Evolutionary conservation across 257 asterid genomes (phyloP), one percentile per base, ranked within the genome.

Genomic region (Vinca minor): DNA sequence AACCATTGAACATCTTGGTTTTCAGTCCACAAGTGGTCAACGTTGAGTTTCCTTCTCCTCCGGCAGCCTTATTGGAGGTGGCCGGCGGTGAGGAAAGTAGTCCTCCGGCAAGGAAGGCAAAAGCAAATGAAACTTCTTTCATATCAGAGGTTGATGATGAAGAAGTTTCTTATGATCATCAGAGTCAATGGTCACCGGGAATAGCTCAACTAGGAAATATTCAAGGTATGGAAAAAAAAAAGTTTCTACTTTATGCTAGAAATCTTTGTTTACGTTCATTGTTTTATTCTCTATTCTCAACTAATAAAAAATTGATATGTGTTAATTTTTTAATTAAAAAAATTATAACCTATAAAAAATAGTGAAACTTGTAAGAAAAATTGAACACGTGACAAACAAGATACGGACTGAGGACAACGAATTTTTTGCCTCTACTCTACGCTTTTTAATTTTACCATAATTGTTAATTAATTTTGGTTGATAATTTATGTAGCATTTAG

Each of bases 1-100:
- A 67, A 49, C 65, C 78, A 17, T 13, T 77, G 74, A 66, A 5
- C 82, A 71, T 2, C 77, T 34, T 14, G 59, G 55, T 39, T 69
- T 61, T 3, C 8, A 28, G 64, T 34, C 38, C 38, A 34, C 38
- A 34, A 4, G 31, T 28, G 11, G 21, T 42, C 21, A 48, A 38
- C 17, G 46, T 35, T 49, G 66, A 58, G 10, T 8, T 34, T 34
- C 38, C 38, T 3, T 34, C 38, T 36, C 13, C 11, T 17, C 39
- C n/a, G 17, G 11, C 36, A 1, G 38, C 0, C n/a, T n/a, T n/a
- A n/a, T n/a, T n/a, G 12, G 14, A 1, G 23, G n/a, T 7, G 38
- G 38, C 38, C 1, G 31, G 18, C 7, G 38, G 38, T 34, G 38
- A 7, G 7, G 38, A 34, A 34, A 34, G 38, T 34, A 34, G 38